phyloP scores from a whole-genome alignment of 2,329 filamentous ascomycete species.

The Fusarium ambrosium region DNA sequence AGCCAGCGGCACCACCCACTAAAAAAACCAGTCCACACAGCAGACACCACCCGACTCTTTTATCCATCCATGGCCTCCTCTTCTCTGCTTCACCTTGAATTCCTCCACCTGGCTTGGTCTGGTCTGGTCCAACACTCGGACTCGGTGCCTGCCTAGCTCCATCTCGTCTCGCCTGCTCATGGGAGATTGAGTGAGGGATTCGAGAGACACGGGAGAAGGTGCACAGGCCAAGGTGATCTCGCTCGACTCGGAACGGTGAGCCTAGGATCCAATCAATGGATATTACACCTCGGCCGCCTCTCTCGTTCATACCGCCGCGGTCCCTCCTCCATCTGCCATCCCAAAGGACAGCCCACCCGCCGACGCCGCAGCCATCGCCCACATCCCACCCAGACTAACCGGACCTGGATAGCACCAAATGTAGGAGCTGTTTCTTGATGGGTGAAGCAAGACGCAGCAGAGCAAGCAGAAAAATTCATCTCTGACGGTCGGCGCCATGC shows the following conservation, averaged over 20 bases:
- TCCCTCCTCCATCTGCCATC: slow-evolving; percentile 10
- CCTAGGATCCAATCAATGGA: slow-evolving; percentile 12
- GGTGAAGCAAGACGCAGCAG: not conserved
- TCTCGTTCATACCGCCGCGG: not conserved
- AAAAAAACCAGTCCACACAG: slow-evolving; percentile 42
- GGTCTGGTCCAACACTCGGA: not conserved
- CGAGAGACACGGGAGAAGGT: not conserved
- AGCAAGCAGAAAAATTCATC: slow-evolving; percentile 23
- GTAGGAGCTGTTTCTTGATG: not conserved
- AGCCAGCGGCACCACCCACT: slow-evolving; percentile 39
- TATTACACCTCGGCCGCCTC: slow-evolving; percentile 6
- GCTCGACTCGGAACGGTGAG: slow-evolving; percentile 8
- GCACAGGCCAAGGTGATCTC: slow-evolving; percentile 12
- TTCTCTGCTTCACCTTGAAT: slow-evolving; percentile 33
- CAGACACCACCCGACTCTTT: slow-evolving; percentile 14
- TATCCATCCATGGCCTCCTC: not conserved
- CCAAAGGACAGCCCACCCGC: slow-evolving; percentile 28
- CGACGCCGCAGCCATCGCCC: slow-evolving; percentile 33
- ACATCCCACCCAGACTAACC: slow-evolving; percentile 38
- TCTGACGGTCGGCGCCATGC: slow-evolving; percentile 2
- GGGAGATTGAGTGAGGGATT: slow-evolving; percentile 13
- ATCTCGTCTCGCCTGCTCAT: slow-evolving; percentile 7
- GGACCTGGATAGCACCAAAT: slow-evolving; percentile 26
- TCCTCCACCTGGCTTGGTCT: slow-evolving; percentile 1
- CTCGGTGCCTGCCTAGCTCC: not conserved